Conservation (phyloP, 176 grass and related monocot genomes). For the Cocos nucifera region DNA sequence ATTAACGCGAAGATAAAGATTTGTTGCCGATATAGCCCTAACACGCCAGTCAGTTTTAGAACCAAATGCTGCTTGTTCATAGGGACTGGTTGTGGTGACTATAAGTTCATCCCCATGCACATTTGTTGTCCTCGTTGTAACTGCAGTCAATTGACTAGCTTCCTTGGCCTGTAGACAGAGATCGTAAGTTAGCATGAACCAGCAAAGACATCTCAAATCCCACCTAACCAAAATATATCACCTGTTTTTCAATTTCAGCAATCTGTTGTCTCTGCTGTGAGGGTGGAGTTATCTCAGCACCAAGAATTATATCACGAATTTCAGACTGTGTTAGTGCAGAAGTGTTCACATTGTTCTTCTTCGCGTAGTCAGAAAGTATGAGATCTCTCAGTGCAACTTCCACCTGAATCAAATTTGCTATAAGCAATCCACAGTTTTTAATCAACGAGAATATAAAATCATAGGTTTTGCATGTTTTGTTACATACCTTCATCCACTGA, state of each 20-base stretch:
- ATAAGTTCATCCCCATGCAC: conserved; percentile 99
- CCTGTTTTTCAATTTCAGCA: conserved; percentile 99
- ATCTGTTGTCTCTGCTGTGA: conserved; percentile 97
- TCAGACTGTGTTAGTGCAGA: conserved; percentile 96
- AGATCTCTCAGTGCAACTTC: conserved; percentile 95
- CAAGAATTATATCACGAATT: conserved; percentile 97
- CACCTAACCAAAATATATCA: neutral
- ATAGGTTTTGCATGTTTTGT: no score
- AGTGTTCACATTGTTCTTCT: conserved; percentile 99
- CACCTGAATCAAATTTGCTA: conserved; percentile 13
- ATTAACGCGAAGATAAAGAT: conserved; percentile 96
- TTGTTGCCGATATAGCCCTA: conserved; percentile 93
- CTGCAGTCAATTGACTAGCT: conserved; percentile 89
- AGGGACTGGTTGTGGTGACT: conserved; percentile 90
- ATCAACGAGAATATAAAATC: no score
- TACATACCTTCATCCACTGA: conserved; percentile 69
- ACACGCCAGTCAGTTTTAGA: conserved; percentile 98
- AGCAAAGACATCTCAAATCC: no score
- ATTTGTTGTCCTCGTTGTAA: conserved; percentile 92
- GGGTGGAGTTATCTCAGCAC: conserved; percentile 96
- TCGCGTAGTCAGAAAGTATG: conserved; percentile 97
- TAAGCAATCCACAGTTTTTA: no score
- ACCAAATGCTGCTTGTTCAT: conserved; percentile 87
- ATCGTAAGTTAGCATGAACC: no score
- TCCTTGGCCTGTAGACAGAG: conserved; percentile 57